Evolutionary conservation across 2,329 filamentous ascomycete genomes (phyloP).

Genomic region (Epichloe festucae): DNA sequence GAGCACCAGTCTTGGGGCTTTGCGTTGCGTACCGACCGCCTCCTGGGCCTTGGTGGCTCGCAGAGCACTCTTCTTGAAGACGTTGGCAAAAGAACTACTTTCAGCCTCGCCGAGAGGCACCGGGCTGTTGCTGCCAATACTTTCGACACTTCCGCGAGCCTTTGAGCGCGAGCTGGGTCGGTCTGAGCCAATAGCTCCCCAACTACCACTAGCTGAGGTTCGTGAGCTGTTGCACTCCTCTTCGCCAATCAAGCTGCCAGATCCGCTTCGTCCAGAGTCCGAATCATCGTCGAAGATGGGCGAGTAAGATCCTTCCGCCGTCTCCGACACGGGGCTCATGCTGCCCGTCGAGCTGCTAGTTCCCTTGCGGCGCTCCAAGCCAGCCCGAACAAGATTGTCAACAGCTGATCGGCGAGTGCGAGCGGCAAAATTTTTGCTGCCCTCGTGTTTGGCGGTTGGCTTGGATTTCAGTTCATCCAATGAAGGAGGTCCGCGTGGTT

Average conservation of each 20-base stretch:
- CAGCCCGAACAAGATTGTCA: conserved; percentile 80
- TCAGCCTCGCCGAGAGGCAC: conserved; percentile 30
- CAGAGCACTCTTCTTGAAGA: conserved; percentile 48
- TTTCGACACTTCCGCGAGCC: conserved; percentile 48
- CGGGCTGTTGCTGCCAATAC: conserved; percentile 43
- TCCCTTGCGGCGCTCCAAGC: conserved; percentile 70
- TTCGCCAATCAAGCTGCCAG: conserved; percentile 69
- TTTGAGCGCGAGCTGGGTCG: conserved; percentile 62
- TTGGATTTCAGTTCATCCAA: conserved; percentile 83
- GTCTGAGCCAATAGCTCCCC: conserved; percentile 77
- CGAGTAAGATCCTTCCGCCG: conserved; percentile 51
- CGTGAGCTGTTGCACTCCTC: conserved; percentile 59
- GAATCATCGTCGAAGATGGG: conserved; percentile 63
- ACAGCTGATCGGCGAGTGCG: conserved; percentile 87
- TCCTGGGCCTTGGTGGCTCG: conserved; percentile 40
- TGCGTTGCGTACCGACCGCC: conserved; percentile 52
- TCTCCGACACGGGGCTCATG: conserved; percentile 84
- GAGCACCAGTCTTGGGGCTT: conserved; percentile 74
- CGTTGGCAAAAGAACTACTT: conserved; percentile 50
- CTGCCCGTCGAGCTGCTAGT: conserved; percentile 60
- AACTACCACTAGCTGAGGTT: conserved; percentile 58
- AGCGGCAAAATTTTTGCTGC: conserved; percentile 93
- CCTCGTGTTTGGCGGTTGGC: conserved; percentile 85
- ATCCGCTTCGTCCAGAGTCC: conserved; percentile 57
- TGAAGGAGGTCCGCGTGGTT: conserved; percentile 82